These are phyloP conservation scores for Salvia rosmarinus DNA, from an alignment of 257 asterid genomes.

Conservation along the genomic window DNA sequence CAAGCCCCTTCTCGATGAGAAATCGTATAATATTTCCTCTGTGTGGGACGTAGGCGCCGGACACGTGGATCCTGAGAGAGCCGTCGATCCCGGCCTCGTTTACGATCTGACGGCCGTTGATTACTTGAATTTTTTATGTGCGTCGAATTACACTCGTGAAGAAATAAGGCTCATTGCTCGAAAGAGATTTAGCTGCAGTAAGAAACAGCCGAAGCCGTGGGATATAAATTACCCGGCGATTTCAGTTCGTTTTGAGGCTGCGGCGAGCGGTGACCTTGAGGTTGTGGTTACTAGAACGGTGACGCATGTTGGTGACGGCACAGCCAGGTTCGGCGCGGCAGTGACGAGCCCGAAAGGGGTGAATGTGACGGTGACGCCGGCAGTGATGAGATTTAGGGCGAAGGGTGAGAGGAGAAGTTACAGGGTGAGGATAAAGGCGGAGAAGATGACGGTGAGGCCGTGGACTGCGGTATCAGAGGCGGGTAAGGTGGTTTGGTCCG, in stretches of 20 bases:
- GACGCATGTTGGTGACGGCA: slow-evolving; percentile 53
- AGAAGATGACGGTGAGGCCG: slow-evolving; percentile 44
- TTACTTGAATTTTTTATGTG: slow-evolving; percentile 70
- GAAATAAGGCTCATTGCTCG: slow-evolving; percentile 55
- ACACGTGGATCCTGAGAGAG: slow-evolving; percentile 73
- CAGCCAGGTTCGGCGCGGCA: slow-evolving; percentile 40
- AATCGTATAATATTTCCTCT: slow-evolving; percentile 47
- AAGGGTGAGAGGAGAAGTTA: slow-evolving; percentile 60
- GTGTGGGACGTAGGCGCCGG: slow-evolving; percentile 81
- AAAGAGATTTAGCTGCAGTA: slow-evolving; percentile 39
- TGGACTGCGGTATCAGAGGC: slow-evolving; percentile 49
- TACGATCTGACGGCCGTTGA: slow-evolving; percentile 56
- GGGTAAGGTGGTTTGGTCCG: slow-evolving; percentile 72
- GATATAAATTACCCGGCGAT: slow-evolving; percentile 80
- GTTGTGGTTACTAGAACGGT: slow-evolving; percentile 53
- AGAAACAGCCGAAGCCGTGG: slow-evolving; percentile 58
- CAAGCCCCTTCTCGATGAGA: slow-evolving; percentile 64
- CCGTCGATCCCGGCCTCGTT: slow-evolving; percentile 79
- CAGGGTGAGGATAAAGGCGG: slow-evolving; percentile 50
- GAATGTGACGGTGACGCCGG: slow-evolving; percentile 49
- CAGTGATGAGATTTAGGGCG: slow-evolving; percentile 43
- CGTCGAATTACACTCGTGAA: slow-evolving; percentile 49
- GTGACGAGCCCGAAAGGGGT: slow-evolving; percentile 53
- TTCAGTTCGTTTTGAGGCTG: slow-evolving; percentile 48
- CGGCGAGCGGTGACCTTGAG: slow-evolving; percentile 4